Evolutionary conservation across 129 eudicot species (phyloP).

Genomic region (Centella asiatica): DNA sequence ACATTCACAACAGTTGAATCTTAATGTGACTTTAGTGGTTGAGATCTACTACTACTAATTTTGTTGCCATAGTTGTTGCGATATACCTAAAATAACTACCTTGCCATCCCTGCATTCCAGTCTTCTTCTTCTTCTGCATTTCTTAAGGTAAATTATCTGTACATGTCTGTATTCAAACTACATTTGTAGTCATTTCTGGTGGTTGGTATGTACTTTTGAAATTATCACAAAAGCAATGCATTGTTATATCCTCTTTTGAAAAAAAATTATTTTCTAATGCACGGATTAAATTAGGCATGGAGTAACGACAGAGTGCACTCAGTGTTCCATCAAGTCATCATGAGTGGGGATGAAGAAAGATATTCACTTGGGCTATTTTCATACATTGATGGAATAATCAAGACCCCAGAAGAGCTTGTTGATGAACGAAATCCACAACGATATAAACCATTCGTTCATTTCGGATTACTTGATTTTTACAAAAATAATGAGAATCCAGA

Average conservation of each 20-base stretch:
- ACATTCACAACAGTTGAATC: too few relatives aligned
- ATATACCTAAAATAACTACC: too few relatives aligned
- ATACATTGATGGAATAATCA: neutral
- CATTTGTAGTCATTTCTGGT: too few relatives aligned
- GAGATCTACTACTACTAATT: too few relatives aligned
- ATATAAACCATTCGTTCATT: conserved; percentile 3
- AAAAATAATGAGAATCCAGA: neutral
- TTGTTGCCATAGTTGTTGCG: too few relatives aligned
- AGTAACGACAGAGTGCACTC: conserved; percentile 11
- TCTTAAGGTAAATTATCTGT: too few relatives aligned
- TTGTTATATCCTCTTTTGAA: neutral
- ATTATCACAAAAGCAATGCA: neutral
- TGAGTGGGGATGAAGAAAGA: conserved; percentile 4
- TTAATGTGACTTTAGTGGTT: too few relatives aligned
- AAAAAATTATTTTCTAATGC: too few relatives aligned
- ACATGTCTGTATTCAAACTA: too few relatives aligned
- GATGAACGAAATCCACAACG: neutral
- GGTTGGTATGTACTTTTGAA: neutral
- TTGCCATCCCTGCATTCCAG: too few relatives aligned
- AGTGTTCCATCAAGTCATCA: conserved; percentile 7
- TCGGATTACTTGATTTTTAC: conserved; percentile 1
- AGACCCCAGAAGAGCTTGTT: neutral
- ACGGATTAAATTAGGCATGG: conserved; percentile 6
- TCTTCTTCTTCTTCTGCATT: too few relatives aligned
- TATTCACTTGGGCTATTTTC: neutral